These are phyloP conservation scores for Microthlaspi erraticum DNA, from an alignment of 345 rosid species.

Conservation along the genomic window DNA sequence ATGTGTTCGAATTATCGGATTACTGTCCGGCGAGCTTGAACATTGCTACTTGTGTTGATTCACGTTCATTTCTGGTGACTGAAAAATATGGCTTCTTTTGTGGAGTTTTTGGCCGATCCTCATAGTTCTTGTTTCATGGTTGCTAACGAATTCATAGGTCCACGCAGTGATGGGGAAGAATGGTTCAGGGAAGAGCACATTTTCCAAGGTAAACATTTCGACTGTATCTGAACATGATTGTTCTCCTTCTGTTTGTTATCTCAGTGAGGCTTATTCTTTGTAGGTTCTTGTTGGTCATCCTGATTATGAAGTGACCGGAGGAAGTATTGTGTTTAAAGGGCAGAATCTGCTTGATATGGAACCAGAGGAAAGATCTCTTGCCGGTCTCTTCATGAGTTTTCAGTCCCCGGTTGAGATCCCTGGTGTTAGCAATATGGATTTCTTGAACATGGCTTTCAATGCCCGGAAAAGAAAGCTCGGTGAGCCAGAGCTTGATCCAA, in stretches of 20 bases:
- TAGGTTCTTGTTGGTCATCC: constrained; percentile 98
- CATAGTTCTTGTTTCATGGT: constrained; percentile 27
- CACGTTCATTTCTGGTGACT: constrained; percentile 1
- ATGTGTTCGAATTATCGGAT: not conserved
- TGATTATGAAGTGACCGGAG: constrained; percentile 91
- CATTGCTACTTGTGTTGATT: not conserved
- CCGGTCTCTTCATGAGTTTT: constrained; percentile 96
- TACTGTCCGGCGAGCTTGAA: not conserved
- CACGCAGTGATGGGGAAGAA: constrained; percentile 98
- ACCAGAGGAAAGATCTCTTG: constrained; percentile 94
- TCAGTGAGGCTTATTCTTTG: constrained; percentile 22
- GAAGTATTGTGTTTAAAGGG: constrained; percentile 82
- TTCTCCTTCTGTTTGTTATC: constrained; percentile 11
- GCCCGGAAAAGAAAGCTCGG: constrained; percentile 80
- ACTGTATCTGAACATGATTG: not conserved
- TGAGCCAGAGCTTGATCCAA: constrained; percentile 83
- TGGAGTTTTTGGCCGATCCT: constrained; percentile 16
- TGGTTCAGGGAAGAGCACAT: constrained; percentile 98
- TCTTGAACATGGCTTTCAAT: constrained; percentile 94
- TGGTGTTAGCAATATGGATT: constrained; percentile 91
- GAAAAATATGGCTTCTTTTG: constrained; percentile 11
- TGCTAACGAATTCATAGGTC: constrained; percentile 50
- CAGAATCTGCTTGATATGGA: constrained; percentile 86
- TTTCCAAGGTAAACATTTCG: constrained; percentile 65
- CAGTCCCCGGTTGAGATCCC: constrained; percentile 93